Conservation (phyloP, 1,284 basidiomycete species). For the Athelia psychrophila region DNA sequence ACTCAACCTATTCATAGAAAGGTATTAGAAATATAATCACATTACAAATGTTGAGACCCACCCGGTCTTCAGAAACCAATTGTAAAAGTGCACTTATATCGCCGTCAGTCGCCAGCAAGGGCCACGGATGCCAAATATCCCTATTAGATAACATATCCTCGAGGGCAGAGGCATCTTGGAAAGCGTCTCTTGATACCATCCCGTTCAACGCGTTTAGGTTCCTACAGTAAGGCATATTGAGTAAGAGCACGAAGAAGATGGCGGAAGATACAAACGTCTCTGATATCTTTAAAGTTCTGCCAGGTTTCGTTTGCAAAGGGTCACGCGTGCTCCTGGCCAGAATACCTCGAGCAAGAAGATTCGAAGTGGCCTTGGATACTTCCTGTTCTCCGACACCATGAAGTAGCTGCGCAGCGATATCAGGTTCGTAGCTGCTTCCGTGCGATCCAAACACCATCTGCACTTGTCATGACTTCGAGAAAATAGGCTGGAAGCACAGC, state of each 20-base stretch:
- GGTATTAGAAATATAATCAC: not conserved
- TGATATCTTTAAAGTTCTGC: slow-evolving; percentile 71
- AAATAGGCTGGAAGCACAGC: not conserved
- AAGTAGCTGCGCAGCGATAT: slow-evolving; percentile 54
- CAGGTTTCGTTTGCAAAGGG: slow-evolving; percentile 57
- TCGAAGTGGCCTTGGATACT: slow-evolving; percentile 52
- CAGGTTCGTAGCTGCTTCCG: slow-evolving; percentile 59
- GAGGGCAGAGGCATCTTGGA: slow-evolving; percentile 64
- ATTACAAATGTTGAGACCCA: slow-evolving; percentile 17
- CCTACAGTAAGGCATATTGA: slow-evolving; percentile 27
- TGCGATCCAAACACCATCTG: slow-evolving; percentile 80
- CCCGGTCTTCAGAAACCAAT: slow-evolving; percentile 69
- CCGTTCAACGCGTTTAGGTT: slow-evolving; percentile 73
- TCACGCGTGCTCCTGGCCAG: slow-evolving; percentile 66
- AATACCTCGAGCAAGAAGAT: slow-evolving; percentile 57
- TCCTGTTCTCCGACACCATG: slow-evolving; percentile 48
- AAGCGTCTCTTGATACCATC: slow-evolving; percentile 55
- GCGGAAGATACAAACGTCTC: slow-evolving; percentile 44
- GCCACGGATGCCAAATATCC: slow-evolving; percentile 66
- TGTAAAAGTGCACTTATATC: slow-evolving; percentile 71
- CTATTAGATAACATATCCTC: slow-evolving; percentile 52
- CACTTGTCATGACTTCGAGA: slow-evolving; percentile 1
- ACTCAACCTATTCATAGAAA: slow-evolving; percentile 48
- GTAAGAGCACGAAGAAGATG: slow-evolving; percentile 1
- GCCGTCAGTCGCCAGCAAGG: slow-evolving; percentile 68